Evolutionary conservation across 768 basidiomycete species (phyloP), one percentile per base, ranked within the genome.

Genomic region (Atractiella rhizophila): DNA sequence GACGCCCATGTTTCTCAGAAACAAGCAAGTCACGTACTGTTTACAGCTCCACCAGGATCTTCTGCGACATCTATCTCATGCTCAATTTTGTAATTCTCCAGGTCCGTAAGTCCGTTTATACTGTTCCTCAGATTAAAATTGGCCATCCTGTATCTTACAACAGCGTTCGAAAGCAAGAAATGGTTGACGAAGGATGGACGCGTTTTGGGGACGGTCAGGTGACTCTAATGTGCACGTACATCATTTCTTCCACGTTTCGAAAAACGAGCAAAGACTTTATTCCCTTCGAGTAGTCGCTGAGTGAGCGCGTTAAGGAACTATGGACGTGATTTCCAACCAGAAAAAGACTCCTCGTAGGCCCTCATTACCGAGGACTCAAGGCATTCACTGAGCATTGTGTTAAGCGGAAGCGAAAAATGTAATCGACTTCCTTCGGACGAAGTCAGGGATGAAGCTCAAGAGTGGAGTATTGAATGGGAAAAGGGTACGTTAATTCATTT

Each of bases 381-480:
- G n/a, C n/a, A n/a, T n/a, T n/a, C n/a, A n/a, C n/a, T n/a, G n/a
- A n/a, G n/a, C n/a, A n/a, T n/a, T n/a, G n/a, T n/a, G n/a, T 2
- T n/a, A 18, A 52, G 53, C 71, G 34, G 75, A 86, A 38, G 62
- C 81, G 37, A 72, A 73, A 51, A 75, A 73, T 53, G 73, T 85
- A 36, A 79, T 79, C 40, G 69, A 78, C 49, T 98, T 79, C 55
- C 64, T 98, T 37, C 72, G 91, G 33, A 74, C 77, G 49, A 74
- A 73, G 53, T 67, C 80, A 12, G 81, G 81, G 2, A 71, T 94
- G 52, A 94, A 91, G 64, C 68, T 74, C 40, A 68, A 81, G 48
- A 74, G 76, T 9, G 91, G 91, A 18, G 76, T 85, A 8, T 62
- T 94, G 54, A 81, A 81, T 51, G 88, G 88, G 19, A 91, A 88